These are phyloP conservation scores for Ramichloridium luteum DNA, from an alignment of 2,329 filamentous ascomycete genomes.

Conservation along the genomic window DNA sequence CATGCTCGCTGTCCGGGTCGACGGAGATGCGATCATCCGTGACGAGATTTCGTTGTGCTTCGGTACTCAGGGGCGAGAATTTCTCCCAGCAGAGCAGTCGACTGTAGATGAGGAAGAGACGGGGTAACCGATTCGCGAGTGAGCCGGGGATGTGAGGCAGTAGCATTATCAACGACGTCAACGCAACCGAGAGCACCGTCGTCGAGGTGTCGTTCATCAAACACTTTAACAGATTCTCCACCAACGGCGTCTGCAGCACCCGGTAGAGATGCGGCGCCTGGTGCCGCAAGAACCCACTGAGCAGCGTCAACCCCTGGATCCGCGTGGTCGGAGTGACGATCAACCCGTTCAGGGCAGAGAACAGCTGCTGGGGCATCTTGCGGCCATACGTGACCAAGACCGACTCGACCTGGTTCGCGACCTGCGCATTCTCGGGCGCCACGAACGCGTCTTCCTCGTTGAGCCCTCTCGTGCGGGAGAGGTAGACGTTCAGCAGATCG, in stretches of 20 bases:
- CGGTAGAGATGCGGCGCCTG: slow-evolving; percentile 70
- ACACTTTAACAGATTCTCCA: slow-evolving; percentile 59
- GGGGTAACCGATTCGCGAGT: slow-evolving; percentile 54
- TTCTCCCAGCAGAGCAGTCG: slow-evolving; percentile 68
- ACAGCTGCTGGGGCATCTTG: slow-evolving; percentile 58
- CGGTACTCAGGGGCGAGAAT: slow-evolving; percentile 28
- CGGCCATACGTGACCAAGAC: slow-evolving; percentile 48
- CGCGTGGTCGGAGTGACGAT: slow-evolving; percentile 54
- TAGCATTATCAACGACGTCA: slow-evolving; percentile 69
- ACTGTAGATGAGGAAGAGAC: slow-evolving; percentile 71
- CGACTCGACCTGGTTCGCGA: slow-evolving; percentile 40
- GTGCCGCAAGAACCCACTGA: slow-evolving; percentile 60
- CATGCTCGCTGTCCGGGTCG: slow-evolving; percentile 29
- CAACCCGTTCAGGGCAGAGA: slow-evolving; percentile 52
- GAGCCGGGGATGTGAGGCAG: slow-evolving; percentile 68
- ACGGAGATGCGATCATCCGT: slow-evolving; percentile 24
- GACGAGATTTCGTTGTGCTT: slow-evolving; percentile 23
- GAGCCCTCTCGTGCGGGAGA: slow-evolving; percentile 30
- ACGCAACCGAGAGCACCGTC: slow-evolving; percentile 59
- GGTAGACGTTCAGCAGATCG: slow-evolving; percentile 36
- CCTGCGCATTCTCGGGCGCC: slow-evolving; percentile 33
- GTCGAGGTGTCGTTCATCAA: slow-evolving; percentile 68
- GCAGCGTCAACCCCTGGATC: slow-evolving; percentile 50
- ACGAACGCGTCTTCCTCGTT: slow-evolving; percentile 24
- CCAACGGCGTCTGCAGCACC: slow-evolving; percentile 58